Evolutionary conservation across 495 filamentous ascomycete genomes (phyloP).

Genomic region (Hyaloscypha bicolor): DNA sequence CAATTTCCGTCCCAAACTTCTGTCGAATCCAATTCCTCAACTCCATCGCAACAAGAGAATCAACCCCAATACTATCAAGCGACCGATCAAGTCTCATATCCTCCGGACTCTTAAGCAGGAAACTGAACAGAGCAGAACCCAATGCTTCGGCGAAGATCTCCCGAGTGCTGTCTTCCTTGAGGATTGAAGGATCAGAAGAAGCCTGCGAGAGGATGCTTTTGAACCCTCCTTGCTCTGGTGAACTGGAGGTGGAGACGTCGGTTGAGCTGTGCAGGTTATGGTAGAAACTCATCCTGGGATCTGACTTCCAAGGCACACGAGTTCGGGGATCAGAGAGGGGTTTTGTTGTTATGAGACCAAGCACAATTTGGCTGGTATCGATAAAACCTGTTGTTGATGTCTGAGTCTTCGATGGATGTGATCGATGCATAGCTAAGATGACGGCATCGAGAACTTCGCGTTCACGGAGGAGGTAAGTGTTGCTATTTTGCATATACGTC

Average conservation of each 20-base stretch:
- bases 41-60: neutral
- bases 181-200: neutral
- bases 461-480: neutral
- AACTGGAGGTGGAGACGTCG: too few species aligned
- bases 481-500: neutral
- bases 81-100: neutral
- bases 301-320: neutral
- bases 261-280: too few species aligned
- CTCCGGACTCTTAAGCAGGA: neutral
- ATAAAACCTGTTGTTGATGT: too few species aligned
- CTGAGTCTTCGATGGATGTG: too few species aligned
- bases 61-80: neutral
- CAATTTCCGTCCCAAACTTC: neutral
- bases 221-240: too few species aligned
- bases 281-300: neutral
- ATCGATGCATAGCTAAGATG: neutral
- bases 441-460: neutral
- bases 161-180: neutral
- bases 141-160: neutral
- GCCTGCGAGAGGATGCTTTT: neutral
- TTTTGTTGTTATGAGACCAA: neutral
- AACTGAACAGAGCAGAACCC: neutral
- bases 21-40: neutral
- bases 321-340: neutral
- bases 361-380: neutral